Evolutionary conservation across 2,329 filamentous ascomycete genomes (phyloP).

Genomic region (Talaromyces sp.): DNA sequence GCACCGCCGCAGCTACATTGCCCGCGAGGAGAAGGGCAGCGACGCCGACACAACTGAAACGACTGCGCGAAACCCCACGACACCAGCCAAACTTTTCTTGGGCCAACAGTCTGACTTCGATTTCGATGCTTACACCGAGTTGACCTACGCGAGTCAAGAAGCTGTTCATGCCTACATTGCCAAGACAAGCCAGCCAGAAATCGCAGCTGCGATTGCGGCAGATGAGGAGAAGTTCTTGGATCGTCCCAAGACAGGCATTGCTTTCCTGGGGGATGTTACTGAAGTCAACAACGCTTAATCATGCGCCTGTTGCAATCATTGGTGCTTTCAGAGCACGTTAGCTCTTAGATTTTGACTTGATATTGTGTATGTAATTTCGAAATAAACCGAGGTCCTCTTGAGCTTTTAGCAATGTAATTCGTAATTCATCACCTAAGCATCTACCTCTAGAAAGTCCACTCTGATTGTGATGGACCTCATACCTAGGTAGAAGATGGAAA

Average conservation of each 20-base stretch:
- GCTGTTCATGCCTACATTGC: background rate
- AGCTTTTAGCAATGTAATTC: background rate
- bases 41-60: background rate
- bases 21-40: background rate
- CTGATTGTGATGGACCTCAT: background rate
- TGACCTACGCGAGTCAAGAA: background rate
- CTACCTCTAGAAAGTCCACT: background rate
- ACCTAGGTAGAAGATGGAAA: too few relatives aligned
- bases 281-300: conserved; percentile 1
- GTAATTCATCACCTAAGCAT: background rate
- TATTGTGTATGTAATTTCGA: background rate
- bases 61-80: background rate
- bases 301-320: background rate
- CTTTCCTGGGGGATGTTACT: background rate
- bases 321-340: background rate
- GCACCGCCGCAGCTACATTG: conserved; percentile 1
- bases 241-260: conserved; percentile 2
- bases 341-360: background rate
- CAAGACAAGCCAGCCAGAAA: background rate
- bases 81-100: background rate
- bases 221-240: conserved; percentile 2
- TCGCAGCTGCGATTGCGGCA: background rate
- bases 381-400: background rate
- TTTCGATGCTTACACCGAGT: conserved; percentile 1
- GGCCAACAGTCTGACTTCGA: background rate